A percentile compares a stretch with the other conserved stretches of the same genome.
These are phyloP conservation scores for Petasospora rhodanensis DNA, from an alignment of 1,139 yeast genomes.

Conservation along the genomic window DNA sequence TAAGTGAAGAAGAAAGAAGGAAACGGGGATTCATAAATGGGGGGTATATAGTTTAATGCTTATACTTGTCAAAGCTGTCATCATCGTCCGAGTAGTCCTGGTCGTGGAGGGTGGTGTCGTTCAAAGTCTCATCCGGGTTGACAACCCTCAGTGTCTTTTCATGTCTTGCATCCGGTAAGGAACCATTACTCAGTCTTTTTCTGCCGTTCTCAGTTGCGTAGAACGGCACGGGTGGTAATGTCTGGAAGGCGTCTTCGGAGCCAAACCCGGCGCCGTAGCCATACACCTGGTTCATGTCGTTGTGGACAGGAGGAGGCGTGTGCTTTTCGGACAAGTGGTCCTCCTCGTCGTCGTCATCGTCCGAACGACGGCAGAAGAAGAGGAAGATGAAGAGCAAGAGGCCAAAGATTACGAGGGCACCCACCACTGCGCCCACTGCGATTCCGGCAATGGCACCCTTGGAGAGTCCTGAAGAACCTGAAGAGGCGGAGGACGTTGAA, in stretches of 20 bases:
- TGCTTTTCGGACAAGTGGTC: slow-evolving; percentile 24
- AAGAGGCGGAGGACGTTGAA: slow-evolving; percentile 7
- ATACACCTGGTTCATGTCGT: slow-evolving; percentile 12
- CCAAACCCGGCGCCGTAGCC: slow-evolving; percentile 7
- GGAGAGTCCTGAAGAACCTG: slow-evolving; percentile 29
- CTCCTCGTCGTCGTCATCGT: slow-evolving; percentile 17
- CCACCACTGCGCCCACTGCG: slow-evolving; percentile 59
- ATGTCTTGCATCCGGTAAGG: slow-evolving; percentile 56
- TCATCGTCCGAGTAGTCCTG: slow-evolving; percentile 14
- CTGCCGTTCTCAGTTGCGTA: slow-evolving; percentile 26
- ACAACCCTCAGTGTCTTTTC: slow-evolving; percentile 25
- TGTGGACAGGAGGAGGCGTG: slow-evolving; percentile 20
- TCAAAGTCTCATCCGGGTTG: slow-evolving; percentile 23
- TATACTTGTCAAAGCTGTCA: slow-evolving; percentile 10
- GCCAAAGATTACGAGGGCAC: slow-evolving; percentile 37
- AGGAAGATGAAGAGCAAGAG: slow-evolving; percentile 38
- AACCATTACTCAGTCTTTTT: slow-evolving; percentile 58
- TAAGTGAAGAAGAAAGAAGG: too few relatives aligned
- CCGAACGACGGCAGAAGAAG: slow-evolving; percentile 33
- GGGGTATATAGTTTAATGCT: too few relatives aligned
- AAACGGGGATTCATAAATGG: too few relatives aligned
- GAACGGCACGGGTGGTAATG: slow-evolving; percentile 21
- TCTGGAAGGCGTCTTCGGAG: slow-evolving; percentile 10
- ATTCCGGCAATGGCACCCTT: slow-evolving; percentile 75
- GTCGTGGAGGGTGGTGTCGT: slow-evolving; percentile 18